Conservation (phyloP, 2,329 filamentous ascomycete species). For the Dichotomopilus funicola region DNA sequence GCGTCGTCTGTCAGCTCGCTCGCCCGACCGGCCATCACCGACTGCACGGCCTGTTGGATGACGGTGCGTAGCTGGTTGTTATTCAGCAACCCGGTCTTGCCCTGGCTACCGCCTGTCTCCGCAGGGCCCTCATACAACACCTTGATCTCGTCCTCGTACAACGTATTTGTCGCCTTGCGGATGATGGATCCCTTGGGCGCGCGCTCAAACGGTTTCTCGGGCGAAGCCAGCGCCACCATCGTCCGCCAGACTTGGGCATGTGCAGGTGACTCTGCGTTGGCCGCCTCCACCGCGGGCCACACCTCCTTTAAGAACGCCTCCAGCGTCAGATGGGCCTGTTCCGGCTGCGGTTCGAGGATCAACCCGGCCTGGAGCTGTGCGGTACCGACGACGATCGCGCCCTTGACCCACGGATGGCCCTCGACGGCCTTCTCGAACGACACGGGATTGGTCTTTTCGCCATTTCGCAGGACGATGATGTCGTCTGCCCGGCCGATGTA, state of each 20-base stretch:
- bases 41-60: too few species aligned
- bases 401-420: conserved; percentile 1
- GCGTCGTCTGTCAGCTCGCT: too few species aligned
- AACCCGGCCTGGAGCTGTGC: conserved; percentile 9
- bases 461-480: conserved; percentile 13
- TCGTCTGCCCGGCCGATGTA: conserved; percentile 12
- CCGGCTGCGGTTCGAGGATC: conserved; percentile 9
- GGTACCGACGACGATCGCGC: conserved; percentile 9
- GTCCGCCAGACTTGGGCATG: conserved; percentile 8
- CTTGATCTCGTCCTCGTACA: conserved; percentile 10
- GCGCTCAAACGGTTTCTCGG: conserved; percentile 11
- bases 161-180: conserved; percentile 2
- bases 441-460: conserved; percentile 11
- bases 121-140: conserved; percentile 1
- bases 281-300: conserved; percentile 12
- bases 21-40: too few species aligned
- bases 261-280: conserved; percentile 8
- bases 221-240: conserved; percentile 4
- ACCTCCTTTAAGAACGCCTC: conserved; percentile 8
- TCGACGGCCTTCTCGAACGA: conserved; percentile 7
- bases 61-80: too few species aligned
- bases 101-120: background rate
- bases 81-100: background rate
- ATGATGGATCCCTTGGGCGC: conserved; percentile 9
- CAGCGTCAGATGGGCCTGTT: background rate